A percentile compares a stretch with the other conserved stretches of the same genome.
phyloP scores from a whole-genome alignment of 345 rosid species.

The Eucalyptus tenuipes region DNA sequence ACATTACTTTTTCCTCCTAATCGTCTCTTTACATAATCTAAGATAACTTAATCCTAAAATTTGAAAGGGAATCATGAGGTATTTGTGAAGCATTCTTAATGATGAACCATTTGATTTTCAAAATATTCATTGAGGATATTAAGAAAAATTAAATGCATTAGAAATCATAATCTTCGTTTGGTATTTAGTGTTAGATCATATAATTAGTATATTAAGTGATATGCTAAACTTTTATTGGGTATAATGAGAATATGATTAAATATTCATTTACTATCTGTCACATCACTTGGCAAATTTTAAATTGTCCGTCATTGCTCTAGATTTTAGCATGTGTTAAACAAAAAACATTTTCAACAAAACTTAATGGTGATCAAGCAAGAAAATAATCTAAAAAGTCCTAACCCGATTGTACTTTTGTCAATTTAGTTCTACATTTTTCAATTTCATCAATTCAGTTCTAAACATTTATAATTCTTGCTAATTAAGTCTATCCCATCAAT shows the following conservation, averaged over 20 bases:
- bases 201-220: not conserved
- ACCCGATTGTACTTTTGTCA: too few relatives aligned
- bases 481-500: rapidly evolving
- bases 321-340: not conserved
- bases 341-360: not conserved
- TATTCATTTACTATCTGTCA: not conserved
- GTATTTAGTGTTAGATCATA: not conserved
- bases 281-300: not conserved
- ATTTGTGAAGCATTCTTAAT: not conserved
- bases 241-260: not conserved
- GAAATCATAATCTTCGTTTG: not conserved
- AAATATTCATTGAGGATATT: not conserved
- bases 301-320: not conserved
- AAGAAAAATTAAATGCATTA: not conserved
- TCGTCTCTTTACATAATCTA: not conserved
- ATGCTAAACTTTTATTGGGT: not conserved
- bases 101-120: not conserved
- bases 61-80: not conserved
- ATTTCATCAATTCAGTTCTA: too few relatives aligned
- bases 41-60: not conserved
- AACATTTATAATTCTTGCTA: rapidly evolving
- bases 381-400: too few relatives aligned
- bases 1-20: not conserved
- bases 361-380: rapidly evolving
- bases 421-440: too few relatives aligned